A percentile compares a stretch with the other conserved stretches of the same genome.
These are phyloP conservation scores for Mixia osmundae DNA, from an alignment of 1,284 basidiomycete species.

Conservation along the genomic window DNA sequence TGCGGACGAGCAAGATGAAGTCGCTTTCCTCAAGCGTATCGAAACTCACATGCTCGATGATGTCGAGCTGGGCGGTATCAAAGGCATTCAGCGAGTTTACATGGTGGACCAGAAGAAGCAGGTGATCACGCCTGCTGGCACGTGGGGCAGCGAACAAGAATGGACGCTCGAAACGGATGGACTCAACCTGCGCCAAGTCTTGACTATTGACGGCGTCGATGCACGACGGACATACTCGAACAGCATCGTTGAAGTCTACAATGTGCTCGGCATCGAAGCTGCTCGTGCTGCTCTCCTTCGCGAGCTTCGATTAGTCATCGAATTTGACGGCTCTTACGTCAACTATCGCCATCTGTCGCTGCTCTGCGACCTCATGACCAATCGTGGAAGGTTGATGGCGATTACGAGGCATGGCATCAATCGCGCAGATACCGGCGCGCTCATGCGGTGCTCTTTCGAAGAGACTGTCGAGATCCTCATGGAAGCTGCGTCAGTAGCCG, in stretches of 20 bases:
- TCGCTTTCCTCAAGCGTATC: constrained; percentile 85
- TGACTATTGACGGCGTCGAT: constrained; percentile 88
- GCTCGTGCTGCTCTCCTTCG: constrained; percentile 79
- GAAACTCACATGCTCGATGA: constrained; percentile 91
- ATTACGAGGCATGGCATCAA: constrained; percentile 99
- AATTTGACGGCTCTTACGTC: constrained; percentile 98
- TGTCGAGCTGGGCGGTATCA: constrained; percentile 84
- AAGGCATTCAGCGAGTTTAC: constrained; percentile 78
- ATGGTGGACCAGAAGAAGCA: constrained; percentile 65
- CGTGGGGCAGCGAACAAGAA: constrained; percentile 36
- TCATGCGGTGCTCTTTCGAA: constrained; percentile 98
- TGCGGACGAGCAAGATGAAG: constrained; percentile 85
- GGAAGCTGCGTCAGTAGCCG: constrained; percentile 93
- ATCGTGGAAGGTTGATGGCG: constrained; percentile 84
- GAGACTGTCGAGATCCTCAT: constrained; percentile 98
- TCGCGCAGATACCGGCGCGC: constrained; percentile 81
- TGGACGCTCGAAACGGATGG: constrained; percentile 98
- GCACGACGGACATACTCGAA: constrained; percentile 81
- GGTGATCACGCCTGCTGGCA: constrained; percentile 31
- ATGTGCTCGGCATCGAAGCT: constrained; percentile 95
- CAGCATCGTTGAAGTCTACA: constrained; percentile 86
- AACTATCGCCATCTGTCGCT: constrained; percentile 93
- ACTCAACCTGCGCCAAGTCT: constrained; percentile 76
- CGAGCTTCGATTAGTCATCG: constrained; percentile 81
- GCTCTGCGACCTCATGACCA: constrained; percentile 95